Conservation (phyloP, 768 basidiomycete species). For the Collybiopsis confluens region DNA sequence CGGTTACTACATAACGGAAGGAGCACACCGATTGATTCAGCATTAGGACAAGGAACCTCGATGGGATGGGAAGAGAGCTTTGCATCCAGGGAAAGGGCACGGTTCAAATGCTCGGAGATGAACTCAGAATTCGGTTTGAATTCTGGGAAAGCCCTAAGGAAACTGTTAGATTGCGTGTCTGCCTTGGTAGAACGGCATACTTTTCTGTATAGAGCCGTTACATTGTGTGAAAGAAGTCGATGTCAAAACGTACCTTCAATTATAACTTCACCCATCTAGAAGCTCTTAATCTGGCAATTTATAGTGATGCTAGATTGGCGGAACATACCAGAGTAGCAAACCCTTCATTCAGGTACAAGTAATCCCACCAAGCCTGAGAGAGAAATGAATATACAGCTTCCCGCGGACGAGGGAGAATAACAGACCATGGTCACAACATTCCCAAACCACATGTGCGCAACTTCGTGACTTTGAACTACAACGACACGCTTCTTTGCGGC, state of each 20-base stretch:
- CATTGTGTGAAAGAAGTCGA: neutral
- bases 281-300: slow-evolving; percentile 3
- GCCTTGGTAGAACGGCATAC: neutral
- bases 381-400: neutral
- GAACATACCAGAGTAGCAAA: slow-evolving; percentile 17
- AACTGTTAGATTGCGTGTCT: neutral
- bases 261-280: slow-evolving; percentile 63
- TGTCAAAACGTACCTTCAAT: slow-evolving; percentile 40
- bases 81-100: slow-evolving; percentile 59
- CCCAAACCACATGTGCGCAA: slow-evolving; percentile 65
- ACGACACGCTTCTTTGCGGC: slow-evolving; percentile 57
- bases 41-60: slow-evolving; percentile 62
- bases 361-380: slow-evolving; percentile 39
- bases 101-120: slow-evolving; percentile 48
- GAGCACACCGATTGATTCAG: slow-evolving; percentile 50
- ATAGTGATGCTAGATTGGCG: neutral
- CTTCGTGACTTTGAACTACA: slow-evolving; percentile 58
- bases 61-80: slow-evolving; percentile 67
- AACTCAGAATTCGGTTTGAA: slow-evolving; percentile 63
- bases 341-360: slow-evolving; percentile 50
- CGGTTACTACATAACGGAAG: too few relatives aligned
- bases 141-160: slow-evolving; percentile 45
- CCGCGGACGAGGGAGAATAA: neutral
- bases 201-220: slow-evolving; percentile 6
- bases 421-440: slow-evolving; percentile 70